Conservation (phyloP, 2,329 filamentous ascomycete genomes). For the Pseudophaeomoniella oleicola region DNA sequence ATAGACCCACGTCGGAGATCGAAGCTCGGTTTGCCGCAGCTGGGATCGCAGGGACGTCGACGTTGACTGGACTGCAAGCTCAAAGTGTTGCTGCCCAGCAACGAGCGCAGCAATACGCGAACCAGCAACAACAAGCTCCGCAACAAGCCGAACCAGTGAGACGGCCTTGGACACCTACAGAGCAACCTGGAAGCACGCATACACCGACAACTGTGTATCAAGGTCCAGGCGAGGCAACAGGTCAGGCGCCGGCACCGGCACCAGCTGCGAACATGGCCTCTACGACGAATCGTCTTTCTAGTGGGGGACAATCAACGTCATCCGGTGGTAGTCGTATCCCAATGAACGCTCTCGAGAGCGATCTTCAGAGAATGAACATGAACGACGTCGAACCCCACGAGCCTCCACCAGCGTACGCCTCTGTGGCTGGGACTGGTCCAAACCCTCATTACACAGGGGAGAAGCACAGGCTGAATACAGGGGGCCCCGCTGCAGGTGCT, state of each 20-base stretch:
- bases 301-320: conserved; percentile 17
- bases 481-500: conserved; percentile 7
- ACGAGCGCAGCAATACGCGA: conserved; percentile 62
- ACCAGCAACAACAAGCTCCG: conserved; percentile 24
- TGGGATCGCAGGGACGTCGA: conserved; percentile 75
- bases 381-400: conserved; percentile 47
- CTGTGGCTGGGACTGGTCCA: conserved; percentile 39
- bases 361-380: conserved; percentile 69
- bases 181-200: conserved; percentile 74
- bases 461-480: conserved; percentile 45
- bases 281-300: conserved; percentile 21
- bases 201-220: conserved; percentile 87
- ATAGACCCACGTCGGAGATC: conserved; percentile 58
- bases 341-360: conserved; percentile 65
- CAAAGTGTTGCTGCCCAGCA: conserved; percentile 65
- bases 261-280: conserved; percentile 21
- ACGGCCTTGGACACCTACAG: conserved; percentile 90
- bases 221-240: conserved; percentile 57
- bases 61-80: conserved; percentile 58
- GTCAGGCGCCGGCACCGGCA: conserved; percentile 17
- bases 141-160: conserved; percentile 24
- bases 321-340: conserved; percentile 26
- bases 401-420: conserved; percentile 91
- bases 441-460: conserved; percentile 58
- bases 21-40: conserved; percentile 84